Base-by-base conservation (phyloP, 768 basidiomycete species). In the Rossbeevera mucosa region DNA sequence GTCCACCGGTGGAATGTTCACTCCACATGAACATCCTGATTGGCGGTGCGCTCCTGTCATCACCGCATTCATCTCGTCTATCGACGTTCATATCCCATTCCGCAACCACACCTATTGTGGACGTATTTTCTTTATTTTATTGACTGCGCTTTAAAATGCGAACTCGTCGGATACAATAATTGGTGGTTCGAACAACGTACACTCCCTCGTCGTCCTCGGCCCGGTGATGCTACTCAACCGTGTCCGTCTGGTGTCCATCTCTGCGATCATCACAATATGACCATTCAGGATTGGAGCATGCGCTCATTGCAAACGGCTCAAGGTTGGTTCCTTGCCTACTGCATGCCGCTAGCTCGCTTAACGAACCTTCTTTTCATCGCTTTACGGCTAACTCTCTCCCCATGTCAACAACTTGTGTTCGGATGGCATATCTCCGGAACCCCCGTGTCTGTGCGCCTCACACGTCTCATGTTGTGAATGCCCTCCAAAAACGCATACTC, bases 231-330 rank as follows among this genome's bases (percentile, higher is more conserved):
- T 50, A n/a, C 33, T 40, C 29, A 13, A 36, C 53, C 58, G 50
- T 54, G 13, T 47, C 13, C 25, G 20, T 41, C 51, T 41, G 50
- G 51, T 50, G 48, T 12, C 51, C 41, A 42, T 54, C 53, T 31
- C 53, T 48, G 22, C 26, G 8, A 25, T 59, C 41, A 16, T 36
- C n/a, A 49, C 36, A 50, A 47, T 29, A 53, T 42, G 46, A 40
- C 24, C 31, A 25, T 58, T 40, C 66, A 91, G 88, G 40, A 83
- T 85, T 56, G 88, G 90, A 52, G 90, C 90, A 40, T 92, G 90
- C 69, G 86, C 80, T 3, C 82, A 91, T 63, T 92, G 90, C 79
- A 92, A 91, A 69, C 86, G 83, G 64, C 81, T 91, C 62, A 92
- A 92, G 85, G 88, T 86, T 70, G 52, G 81, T 72, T 28, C 52